Evolutionary conservation across 2,329 filamentous ascomycete species (phyloP), one percentile per base, ranked within the genome.

Genomic region (Penicillium brasilianum): DNA sequence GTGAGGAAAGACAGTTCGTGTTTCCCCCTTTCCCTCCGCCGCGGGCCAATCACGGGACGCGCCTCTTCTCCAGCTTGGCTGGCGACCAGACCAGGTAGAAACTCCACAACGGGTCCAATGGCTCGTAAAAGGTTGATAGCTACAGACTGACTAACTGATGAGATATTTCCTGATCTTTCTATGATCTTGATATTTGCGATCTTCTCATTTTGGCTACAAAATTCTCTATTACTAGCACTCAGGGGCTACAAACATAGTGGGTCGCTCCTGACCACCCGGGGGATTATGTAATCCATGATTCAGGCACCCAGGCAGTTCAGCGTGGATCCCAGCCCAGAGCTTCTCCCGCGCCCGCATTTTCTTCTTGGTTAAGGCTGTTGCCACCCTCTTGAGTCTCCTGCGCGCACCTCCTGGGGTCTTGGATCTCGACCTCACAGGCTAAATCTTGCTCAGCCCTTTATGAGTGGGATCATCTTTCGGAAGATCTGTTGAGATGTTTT

Each of bases 21-120:
- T 67, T 68, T 72, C 68, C 70, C 70, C 69, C 65, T 72, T 73
- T 69, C 65, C 62, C 63, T 68, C 59, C 58, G 61, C 36, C 55
- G 63, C 62, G 51, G 62, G 46, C 70, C 69, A 72, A 72, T 71
- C 70, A 74, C 66, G 58, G 57, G 52, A 58, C 55, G 52, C 56
- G 52, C 20, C 60, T 53, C 41, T 65, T 64, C 67, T 66, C 68
- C 66, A 67, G 67, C 54, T 60, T 54, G 39, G 52, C 22, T 43
- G 48, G 46, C 28, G 14, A 46, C 22, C 43, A 32, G 51, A 20
- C 49, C 44, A 57, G 18, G 41, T 56, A 44, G 52, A 59, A 50
- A 59, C 63, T 59, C 58, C 63, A 57, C 43, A 36, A 51, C 18
- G n/a, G 36, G 39, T 52, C 30, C 20, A 58, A 39, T 44, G 14